Evolutionary conservation across 805 yeast genomes (phyloP), one percentile per base, ranked within the genome.

Genomic region (Danielia reshetovae): DNA sequence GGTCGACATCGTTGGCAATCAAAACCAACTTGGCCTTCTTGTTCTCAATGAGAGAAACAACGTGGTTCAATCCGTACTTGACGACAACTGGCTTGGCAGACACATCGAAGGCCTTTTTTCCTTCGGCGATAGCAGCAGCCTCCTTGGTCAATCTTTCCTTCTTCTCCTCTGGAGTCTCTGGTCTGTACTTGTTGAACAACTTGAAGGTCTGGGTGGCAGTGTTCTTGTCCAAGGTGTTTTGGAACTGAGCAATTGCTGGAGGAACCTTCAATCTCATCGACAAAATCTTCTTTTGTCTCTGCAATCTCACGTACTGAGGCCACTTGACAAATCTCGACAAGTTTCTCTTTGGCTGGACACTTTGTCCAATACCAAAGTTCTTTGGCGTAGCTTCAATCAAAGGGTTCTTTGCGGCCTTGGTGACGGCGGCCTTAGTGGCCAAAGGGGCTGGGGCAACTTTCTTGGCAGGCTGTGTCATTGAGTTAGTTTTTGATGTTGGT

Each of bases 31-130:
- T 86, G 55, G 96, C 94, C 82, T 90, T 90, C 85, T 90, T 93
- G 94, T 87, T 86, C 81, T 90, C 98, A 59, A 90, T 73, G 55
- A 90, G 80, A 46, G 95, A 83, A 60, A 89, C 96, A 75, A 90
- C 96, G 76, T 90, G 98, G 89, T 90, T 90, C 64, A 90, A 79
- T 81, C 98, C 98, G 79, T 81, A 90, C 81, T 90, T 90, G 70
- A 90, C 94, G 59, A 77, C 89, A 72, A 77, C 87, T 60, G 98
- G 98, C 81, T 90, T 90, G 68, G 88, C 83, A 57, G 96, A 87
- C 58, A 83, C 96, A 57, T 89, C 97, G 75, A 85, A 88, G 71
- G 85, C 89, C 73, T 86, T 78, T 81, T 89, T 88, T 70, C 97
- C 97, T 66, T 87, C 96, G 48, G 96, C 96, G 63, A 89, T 80